phyloP scores from a whole-genome alignment of 495 filamentous ascomycete genomes.

The Filosporella fistucella region DNA sequence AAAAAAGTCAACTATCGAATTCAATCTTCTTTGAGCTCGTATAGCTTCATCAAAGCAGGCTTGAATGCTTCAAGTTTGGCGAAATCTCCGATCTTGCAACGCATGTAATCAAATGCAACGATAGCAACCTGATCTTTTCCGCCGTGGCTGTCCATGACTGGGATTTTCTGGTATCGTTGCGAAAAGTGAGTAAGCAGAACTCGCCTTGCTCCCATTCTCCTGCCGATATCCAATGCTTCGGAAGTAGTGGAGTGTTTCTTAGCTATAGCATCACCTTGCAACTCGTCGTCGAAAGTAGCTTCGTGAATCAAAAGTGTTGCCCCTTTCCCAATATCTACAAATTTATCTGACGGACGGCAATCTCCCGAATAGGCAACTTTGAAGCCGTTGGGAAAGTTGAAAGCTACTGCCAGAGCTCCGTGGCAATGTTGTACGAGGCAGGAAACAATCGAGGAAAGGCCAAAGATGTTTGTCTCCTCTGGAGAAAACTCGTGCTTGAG shows the following conservation, averaged over 20 bases:
- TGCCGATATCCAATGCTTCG: constrained; percentile 77
- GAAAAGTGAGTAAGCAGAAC: constrained; percentile 90
- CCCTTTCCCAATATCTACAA: constrained; percentile 64
- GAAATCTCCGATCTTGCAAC: constrained; percentile 76
- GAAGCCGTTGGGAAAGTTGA: constrained; percentile 75
- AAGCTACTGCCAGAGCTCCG: constrained; percentile 66
- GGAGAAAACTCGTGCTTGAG: constrained; percentile 3
- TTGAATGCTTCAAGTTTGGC: constrained; percentile 67
- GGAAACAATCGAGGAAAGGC: constrained; percentile 48
- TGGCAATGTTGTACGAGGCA: constrained; percentile 72
- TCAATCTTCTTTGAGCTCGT: constrained; percentile 39
- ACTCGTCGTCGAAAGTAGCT: constrained; percentile 89
- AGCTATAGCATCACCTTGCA: constrained; percentile 68
- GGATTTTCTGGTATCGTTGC: constrained; percentile 90
- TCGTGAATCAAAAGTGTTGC: constrained; percentile 89
- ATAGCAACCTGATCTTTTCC: constrained; percentile 50
- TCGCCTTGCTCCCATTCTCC: constrained; percentile 68
- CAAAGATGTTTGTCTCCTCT: constrained; percentile 24
- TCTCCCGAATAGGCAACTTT: constrained; percentile 92
- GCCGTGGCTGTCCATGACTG: constrained; percentile 39
- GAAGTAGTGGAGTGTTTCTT: constrained; percentile 87
- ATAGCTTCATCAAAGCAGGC: constrained; percentile 66
- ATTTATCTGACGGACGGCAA: constrained; percentile 69
- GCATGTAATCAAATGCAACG: constrained; percentile 89
- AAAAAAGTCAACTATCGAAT: too few species aligned